Conservation (phyloP, 2,329 filamentous ascomycete species). For the Lithohypha guttulata region DNA sequence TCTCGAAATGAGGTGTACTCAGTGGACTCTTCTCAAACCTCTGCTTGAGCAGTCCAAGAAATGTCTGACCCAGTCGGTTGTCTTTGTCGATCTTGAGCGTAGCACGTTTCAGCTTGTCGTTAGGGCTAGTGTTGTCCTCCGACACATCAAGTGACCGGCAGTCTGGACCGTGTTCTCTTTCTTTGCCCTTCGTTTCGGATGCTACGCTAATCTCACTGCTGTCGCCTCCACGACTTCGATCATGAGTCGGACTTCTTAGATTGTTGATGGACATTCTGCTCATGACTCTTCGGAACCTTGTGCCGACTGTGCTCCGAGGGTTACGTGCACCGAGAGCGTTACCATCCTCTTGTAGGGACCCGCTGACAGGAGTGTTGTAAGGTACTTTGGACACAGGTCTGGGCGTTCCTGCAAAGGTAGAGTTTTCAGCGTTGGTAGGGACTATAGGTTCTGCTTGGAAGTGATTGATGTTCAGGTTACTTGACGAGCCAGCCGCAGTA, state of each 20-base stretch:
- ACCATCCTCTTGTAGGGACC: not conserved
- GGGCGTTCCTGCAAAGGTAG: too few species aligned
- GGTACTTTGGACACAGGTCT: not conserved
- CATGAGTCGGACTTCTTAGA: not conserved
- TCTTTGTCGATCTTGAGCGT: not conserved
- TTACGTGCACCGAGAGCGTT: not conserved
- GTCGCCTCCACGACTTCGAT: not conserved
- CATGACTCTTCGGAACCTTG: constrained; percentile 3
- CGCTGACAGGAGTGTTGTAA: constrained; percentile 1
- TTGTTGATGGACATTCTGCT: constrained; percentile 2
- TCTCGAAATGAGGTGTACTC: constrained; percentile 18
- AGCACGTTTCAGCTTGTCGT: not conserved
- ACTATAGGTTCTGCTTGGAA: constrained; percentile 3
- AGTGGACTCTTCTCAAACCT: constrained; percentile 16
- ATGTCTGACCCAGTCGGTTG: constrained; percentile 7
- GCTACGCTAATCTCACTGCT: not conserved
- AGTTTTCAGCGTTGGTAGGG: not conserved
- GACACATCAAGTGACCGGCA: not conserved
- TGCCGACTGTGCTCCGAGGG: constrained; percentile 1
- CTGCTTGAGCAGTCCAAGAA: constrained; percentile 16
- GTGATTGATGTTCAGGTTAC: constrained; percentile 1
- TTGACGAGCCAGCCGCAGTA: constrained; percentile 9
- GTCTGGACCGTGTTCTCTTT: constrained; percentile 5
- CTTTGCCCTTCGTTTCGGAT: constrained; percentile 9
- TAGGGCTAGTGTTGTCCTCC: not conserved